Evolutionary conservation across 179 eudicot species (phyloP), one percentile per base, ranked within the genome.

Genomic region (Sideroxylon spinosum): DNA sequence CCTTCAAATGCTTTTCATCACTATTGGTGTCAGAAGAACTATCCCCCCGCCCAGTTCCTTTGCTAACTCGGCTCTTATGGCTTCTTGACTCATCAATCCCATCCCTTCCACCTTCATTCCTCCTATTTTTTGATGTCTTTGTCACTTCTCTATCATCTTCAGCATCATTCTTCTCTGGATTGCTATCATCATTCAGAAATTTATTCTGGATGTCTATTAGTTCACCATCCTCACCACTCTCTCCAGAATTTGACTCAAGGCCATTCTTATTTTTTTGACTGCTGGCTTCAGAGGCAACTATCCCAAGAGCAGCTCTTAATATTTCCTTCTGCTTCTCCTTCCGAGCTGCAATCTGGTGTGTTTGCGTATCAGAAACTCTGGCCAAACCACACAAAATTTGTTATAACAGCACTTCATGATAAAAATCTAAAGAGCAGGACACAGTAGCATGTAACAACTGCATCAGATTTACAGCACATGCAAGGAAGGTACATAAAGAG

Each of bases 251-350:
- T 55, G 68, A 52, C 29, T 66, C 78, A 44, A 23, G 67, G 17
- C 73, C 73, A 5, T 50, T 69, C 23, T 29, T 81, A 80, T 87
- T 87, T 57, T 78, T 70, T 59, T 82, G 78, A 73, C 32, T 59
- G 53, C 76, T 87, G 65, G 62, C 81, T 72, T 86, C 91, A 13
- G 87, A 72, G 50, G 52, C 48, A 1, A 64, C 67, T 71, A 93
- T 88, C n/a, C 93, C 92, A 77, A 96, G 89, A 79, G 99, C 99
- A 83, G 88, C 91, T 86, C 92, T 87, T 61, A 96, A 60, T 67
- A 85, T 85, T 84, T 94, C 99, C 98, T 94, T 86, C 85, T 96
- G 91, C 83, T 86, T 91, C 82, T 96, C 98, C 85, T 96, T 96
- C 79, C 91, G 81, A 56, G 99, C 99, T 12, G 99, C 99, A 69